Percentiles rank a stretch among this genome's conserved stretches.
Evolutionary conservation across 139 green algal genomes (phyloP).

Genomic region (Bryopsis sp.): DNA sequence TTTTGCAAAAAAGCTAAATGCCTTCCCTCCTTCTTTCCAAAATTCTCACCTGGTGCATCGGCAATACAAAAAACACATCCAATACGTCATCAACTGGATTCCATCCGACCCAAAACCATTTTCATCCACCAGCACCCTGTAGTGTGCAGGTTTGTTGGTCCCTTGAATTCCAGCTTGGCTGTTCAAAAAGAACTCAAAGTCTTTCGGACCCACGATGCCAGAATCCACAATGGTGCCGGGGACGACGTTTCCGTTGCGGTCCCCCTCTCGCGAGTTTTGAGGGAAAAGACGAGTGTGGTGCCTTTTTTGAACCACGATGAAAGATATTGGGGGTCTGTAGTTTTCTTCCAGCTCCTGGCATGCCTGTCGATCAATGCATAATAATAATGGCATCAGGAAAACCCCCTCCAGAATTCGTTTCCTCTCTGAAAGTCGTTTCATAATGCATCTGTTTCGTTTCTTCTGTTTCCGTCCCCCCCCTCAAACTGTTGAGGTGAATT

Average conservation of each 20-base stretch:
- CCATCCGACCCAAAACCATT: conserved; percentile 52
- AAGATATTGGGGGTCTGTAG: conserved; percentile 47
- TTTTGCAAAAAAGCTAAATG: too few relatives aligned
- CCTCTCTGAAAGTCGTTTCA: neutral
- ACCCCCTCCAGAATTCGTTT: neutral
- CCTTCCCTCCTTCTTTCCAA: too few relatives aligned
- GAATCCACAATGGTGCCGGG: conserved; percentile 21
- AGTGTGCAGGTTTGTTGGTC: conserved; percentile 57
- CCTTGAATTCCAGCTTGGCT: conserved; percentile 64
- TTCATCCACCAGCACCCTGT: conserved; percentile 62
- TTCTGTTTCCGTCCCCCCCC: neutral
- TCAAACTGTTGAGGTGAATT: neutral
- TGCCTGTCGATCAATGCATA: neutral
- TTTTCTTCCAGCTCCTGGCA: conserved; percentile 31
- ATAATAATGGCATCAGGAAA: neutral
- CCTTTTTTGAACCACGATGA: conserved; percentile 46
- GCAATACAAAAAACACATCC: conserved; percentile 69
- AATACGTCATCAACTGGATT: conserved; percentile 57
- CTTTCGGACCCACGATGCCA: neutral
- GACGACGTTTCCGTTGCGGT: conserved; percentile 24
- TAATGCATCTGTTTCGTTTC: neutral
- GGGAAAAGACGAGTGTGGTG: conserved; percentile 41
- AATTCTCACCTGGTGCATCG: conserved; percentile 57
- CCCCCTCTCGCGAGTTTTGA: neutral
- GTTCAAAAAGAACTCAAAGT: conserved; percentile 31